Base-by-base conservation (phyloP, 495 filamentous ascomycete species). In the Penicillium psychrofluorescens region DNA sequence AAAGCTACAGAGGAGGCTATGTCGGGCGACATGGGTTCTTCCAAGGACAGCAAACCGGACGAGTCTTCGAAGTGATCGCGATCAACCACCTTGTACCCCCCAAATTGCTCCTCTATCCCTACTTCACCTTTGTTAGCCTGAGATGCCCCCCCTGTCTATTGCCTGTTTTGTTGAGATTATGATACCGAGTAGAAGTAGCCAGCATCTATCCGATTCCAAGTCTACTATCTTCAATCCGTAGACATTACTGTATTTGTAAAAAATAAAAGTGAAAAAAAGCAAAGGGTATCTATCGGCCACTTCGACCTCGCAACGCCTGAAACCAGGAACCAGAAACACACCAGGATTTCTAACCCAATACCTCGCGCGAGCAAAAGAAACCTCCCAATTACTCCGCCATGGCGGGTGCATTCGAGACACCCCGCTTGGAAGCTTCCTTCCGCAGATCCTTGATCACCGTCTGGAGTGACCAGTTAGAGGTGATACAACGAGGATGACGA, bases 381-480 rank as follows among this genome's bases (percentile, higher is more conserved):
- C 28, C 29, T 12, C 36, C 27, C 16, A 29, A 36, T 52, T 44
- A 59, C 30, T 68, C 55, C 30, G 46, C 33, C 36, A 46, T 41
- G n/a, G 45, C 28, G 29, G 44, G 53, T 33, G 54, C 56, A 47
- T 60, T 53, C 8, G 40, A 44, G 6, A 49, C 16, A 41, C 38
- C 38, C 1, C 57, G 54, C 31, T 55, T 54, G 10, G 45, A 38
- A 36, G 37, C 49, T 54, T 88, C 83, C 55, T 76, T 81, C 28
- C 82, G 71, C 38, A 90, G 66, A 53, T 88, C 84, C 53, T 84
- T 81, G 15, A 90, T 81, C 11, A 88, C 83, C 45, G 75, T 73
- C 86, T 90, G 42, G 11, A 40, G 22, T 13, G 33, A 30, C 9
- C 15, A 37, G n/a, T 13, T 37, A 2, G 38, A 44, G 32, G 16